A percentile compares a stretch with the other conserved stretches of the same genome.
Conservation (phyloP, 345 rosid genomes). For the Lumnitzera racemosa region DNA sequence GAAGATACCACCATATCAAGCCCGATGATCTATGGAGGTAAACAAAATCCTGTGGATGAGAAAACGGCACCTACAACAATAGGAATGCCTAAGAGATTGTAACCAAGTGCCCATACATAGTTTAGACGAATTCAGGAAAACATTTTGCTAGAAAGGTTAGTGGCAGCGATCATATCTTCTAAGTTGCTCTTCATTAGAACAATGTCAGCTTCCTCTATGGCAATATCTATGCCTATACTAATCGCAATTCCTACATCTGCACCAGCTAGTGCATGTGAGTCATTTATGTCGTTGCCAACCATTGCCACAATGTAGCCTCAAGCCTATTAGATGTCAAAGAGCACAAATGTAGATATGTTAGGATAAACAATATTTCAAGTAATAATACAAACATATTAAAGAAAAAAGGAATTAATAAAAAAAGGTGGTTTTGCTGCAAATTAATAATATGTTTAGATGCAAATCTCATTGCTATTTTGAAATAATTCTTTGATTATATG, state of each 20-base stretch:
- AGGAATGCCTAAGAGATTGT: constrained; percentile 27
- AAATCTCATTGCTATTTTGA: too few species aligned
- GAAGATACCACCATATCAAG: constrained; percentile 37
- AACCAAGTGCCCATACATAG: constrained; percentile 29
- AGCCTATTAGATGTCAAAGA: too few species aligned
- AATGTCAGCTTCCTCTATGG: constrained; percentile 34
- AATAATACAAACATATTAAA: too few species aligned
- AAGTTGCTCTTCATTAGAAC: constrained; percentile 33
- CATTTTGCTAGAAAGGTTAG: constrained; percentile 30
- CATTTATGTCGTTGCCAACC: constrained; percentile 40
- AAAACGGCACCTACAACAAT: constrained; percentile 25
- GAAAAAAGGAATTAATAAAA: too few species aligned
- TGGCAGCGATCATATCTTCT: constrained; percentile 33
- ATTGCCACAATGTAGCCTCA: constrained; percentile 24
- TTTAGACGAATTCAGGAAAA: constrained; percentile 25
- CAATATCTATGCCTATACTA: constrained; percentile 32
- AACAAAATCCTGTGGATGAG: constrained; percentile 15
- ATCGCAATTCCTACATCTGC: constrained; percentile 36
- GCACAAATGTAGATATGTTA: too few species aligned
- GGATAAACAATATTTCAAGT: too few species aligned
- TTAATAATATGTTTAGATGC: too few species aligned
- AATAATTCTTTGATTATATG: too few species aligned
- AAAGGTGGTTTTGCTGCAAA: too few species aligned
- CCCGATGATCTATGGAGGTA: constrained; percentile 38
- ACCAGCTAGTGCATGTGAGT: constrained; percentile 33